A percentile compares a stretch with the other conserved stretches of the same genome.
Conservation (phyloP, 768 basidiomycete species). For the Butyriboletus loyo region DNA sequence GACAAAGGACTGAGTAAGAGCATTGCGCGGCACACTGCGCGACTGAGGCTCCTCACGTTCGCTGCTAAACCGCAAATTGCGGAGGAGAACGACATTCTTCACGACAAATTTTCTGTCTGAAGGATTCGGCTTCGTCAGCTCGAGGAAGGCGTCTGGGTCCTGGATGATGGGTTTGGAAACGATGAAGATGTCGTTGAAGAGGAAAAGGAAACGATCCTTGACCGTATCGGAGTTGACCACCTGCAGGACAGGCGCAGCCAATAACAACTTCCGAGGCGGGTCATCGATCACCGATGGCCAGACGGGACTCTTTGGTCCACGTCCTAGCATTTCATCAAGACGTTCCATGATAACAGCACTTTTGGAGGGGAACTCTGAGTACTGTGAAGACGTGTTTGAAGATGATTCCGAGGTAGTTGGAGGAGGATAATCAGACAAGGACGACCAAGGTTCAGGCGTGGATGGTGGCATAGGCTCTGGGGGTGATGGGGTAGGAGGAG, state of each 20-base stretch:
- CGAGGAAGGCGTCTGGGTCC: constrained; percentile 61
- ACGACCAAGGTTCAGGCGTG: constrained; percentile 78
- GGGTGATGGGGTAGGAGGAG: constrained; percentile 42
- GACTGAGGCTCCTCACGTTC: constrained; percentile 62
- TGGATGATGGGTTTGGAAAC: constrained; percentile 85
- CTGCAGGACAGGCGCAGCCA: constrained; percentile 86
- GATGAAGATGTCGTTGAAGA: constrained; percentile 95
- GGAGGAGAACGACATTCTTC: constrained; percentile 84
- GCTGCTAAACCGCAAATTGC: constrained; percentile 62
- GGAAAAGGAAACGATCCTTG: constrained; percentile 93
- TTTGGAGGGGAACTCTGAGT: constrained; percentile 47
- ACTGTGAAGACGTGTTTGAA: constrained; percentile 69
- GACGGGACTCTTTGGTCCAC: constrained; percentile 55
- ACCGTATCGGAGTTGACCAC: constrained; percentile 92
- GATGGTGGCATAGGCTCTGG: constrained; percentile 59
- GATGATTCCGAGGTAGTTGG: constrained; percentile 73
- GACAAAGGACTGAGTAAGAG: constrained; percentile 69
- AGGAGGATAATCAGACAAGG: constrained; percentile 66
- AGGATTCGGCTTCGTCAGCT: constrained; percentile 51
- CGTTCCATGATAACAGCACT: constrained; percentile 60
- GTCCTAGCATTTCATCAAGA: constrained; percentile 66
- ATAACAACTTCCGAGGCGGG: constrained; percentile 80
- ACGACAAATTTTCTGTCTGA: constrained; percentile 79
- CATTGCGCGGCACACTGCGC: constrained; percentile 51
- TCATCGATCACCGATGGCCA: constrained; percentile 73